Evolutionary conservation across 768 basidiomycete genomes (phyloP).

Genomic region (Tephrocybe sp.): DNA sequence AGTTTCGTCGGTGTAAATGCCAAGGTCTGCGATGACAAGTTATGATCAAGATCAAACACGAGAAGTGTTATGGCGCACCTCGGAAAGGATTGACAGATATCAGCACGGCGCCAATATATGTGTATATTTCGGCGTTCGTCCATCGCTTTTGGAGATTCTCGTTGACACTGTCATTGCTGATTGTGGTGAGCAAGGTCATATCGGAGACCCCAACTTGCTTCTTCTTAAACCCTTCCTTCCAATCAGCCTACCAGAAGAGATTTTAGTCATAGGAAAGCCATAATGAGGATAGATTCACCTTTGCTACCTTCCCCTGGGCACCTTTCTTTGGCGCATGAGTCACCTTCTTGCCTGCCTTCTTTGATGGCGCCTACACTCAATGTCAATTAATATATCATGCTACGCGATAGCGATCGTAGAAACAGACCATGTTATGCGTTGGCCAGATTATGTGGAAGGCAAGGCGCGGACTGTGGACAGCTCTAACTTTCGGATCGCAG

Average conservation of each 20-base stretch:
- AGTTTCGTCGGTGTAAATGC: constrained; percentile 93
- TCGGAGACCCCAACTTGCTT: constrained; percentile 97
- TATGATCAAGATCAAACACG: constrained; percentile 5
- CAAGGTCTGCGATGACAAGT: constrained; percentile 63
- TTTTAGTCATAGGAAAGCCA: constrained; percentile 8
- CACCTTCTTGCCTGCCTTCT: constrained; percentile 88
- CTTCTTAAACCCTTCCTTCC: constrained; percentile 99
- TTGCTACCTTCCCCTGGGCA: constrained; percentile 65
- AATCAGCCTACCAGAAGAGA: constrained; percentile 74
- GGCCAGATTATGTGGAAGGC: constrained; percentile 1
- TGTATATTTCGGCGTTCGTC: constrained; percentile 95
- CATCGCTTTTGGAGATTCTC: constrained; percentile 97
- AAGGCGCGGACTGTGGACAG: too few relatives aligned
- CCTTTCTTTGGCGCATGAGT: constrained; percentile 61
- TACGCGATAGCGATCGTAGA: neutral
- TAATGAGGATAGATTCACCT: constrained; percentile 42
- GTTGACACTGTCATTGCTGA: constrained; percentile 97
- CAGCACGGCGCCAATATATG: constrained; percentile 96
- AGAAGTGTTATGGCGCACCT: constrained; percentile 46
- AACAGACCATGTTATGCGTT: constrained; percentile 15
- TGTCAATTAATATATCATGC: neutral
- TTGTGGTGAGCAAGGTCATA: constrained; percentile 96
- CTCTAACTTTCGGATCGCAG: too few relatives aligned
- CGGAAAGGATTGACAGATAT: constrained; percentile 99
- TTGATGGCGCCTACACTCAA: constrained; percentile 67